Percentiles rank a stretch among this genome's conserved stretches.
Conservation (phyloP, 1,284 basidiomycete genomes). For the Rhodofomes roseus region DNA sequence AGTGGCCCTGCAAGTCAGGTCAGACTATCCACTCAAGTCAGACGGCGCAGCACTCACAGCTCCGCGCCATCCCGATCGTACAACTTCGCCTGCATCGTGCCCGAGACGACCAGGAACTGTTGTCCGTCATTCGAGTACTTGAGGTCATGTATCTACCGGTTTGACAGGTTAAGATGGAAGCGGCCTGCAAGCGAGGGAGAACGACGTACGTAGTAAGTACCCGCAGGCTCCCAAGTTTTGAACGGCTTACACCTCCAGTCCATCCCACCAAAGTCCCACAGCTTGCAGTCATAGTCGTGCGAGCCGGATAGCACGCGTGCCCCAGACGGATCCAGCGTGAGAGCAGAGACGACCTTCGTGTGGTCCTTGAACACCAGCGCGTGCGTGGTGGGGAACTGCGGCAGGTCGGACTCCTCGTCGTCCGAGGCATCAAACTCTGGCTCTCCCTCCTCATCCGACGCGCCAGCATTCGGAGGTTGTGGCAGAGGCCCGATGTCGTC, state of each 20-base stretch:
- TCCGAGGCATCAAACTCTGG: constrained; percentile 62
- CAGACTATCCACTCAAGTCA: constrained; percentile 34
- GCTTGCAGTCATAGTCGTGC: constrained; percentile 95
- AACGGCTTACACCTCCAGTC: constrained; percentile 86
- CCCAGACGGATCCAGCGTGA: constrained; percentile 90
- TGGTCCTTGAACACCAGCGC: constrained; percentile 92
- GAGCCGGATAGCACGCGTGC: constrained; percentile 89
- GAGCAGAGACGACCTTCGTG: constrained; percentile 89
- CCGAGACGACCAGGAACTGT: constrained; percentile 83
- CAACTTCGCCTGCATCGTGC: constrained; percentile 84
- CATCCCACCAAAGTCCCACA: constrained; percentile 99
- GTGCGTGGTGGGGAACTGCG: constrained; percentile 78
- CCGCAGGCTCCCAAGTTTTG: constrained; percentile 92
- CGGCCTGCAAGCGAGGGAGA: background rate
- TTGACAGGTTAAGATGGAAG: background rate
- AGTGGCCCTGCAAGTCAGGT: constrained; percentile 65
- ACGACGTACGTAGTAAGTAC: constrained; percentile 82
- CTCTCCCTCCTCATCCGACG: constrained; percentile 34
- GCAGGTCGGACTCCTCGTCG: constrained; percentile 43
- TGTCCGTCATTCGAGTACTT: constrained; percentile 87
- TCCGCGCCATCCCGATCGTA: constrained; percentile 91
- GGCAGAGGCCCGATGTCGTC: constrained; percentile 31
- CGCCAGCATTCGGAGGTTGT: constrained; percentile 8
- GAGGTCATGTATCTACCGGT: constrained; percentile 75
- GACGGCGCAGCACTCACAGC: constrained; percentile 52